Evolutionary conservation across 805 yeast species (phyloP), one percentile per base, ranked within the genome.

Genomic region (Blastobotrys americana): DNA sequence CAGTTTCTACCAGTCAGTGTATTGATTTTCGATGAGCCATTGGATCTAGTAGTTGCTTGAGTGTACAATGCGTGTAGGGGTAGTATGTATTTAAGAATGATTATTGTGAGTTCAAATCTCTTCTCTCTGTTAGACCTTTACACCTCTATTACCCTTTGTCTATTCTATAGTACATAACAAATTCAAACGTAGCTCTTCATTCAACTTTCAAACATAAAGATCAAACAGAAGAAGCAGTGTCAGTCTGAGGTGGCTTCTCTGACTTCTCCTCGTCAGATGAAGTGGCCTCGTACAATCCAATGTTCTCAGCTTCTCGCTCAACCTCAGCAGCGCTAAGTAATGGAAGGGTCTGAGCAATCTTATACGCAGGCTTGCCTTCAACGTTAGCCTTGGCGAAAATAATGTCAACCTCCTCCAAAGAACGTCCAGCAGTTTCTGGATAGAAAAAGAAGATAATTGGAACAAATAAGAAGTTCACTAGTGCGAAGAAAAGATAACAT

Each of bases 371-470:
- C 52, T 71, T 72, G 41, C 72, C 71, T 49, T 82, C 88, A 38
- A 64, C 70, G 52, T 72, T 58, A 5, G 83, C 74, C 65, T 75
- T 77, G 56, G 84, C 84, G 27, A 53, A 53, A 39, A 53, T 53
- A 37, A 80, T 78, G 59, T 82, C 89, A 60, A 82, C 75, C 58
- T 81, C 86, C 63, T 82, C 89, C 63, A 83, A 71, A 33, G 83
- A 71, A 61, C 86, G 74, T 41, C 87, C 86, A 25, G 83, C 78
- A 37, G 88, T 82, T 67, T 83, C 90, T 35, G 89, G 90, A 62
- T 80, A 83, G 63, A 72, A 76, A 66, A 80, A 73, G 72, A 66
- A 79, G 50, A 77, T 77, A 48, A 80, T 65, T 25, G 86, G 84
- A 43, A 78, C 63, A 67, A 77, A 81, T 38, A 48, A 50, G 57